Evolutionary conservation across 2,329 filamentous ascomycete genomes (phyloP).

Genomic region (Hypoxylon sp.): DNA sequence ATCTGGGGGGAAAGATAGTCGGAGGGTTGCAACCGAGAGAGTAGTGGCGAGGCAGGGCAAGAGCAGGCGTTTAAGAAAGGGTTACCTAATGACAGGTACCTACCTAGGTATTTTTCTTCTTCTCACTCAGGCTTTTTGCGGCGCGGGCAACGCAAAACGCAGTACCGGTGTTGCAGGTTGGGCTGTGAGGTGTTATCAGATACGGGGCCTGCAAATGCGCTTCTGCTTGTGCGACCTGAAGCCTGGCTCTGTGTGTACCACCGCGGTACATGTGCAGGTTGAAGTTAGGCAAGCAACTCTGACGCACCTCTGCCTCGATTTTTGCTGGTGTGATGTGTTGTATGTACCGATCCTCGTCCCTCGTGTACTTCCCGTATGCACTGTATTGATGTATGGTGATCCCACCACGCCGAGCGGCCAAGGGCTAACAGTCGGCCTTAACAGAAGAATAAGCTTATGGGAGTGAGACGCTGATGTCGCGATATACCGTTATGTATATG

Average conservation of each 20-base stretch:
- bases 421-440: neutral
- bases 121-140: slow-evolving; percentile 10
- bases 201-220: slow-evolving; percentile 35
- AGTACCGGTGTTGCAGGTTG: slow-evolving; percentile 30
- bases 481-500: neutral
- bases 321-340: neutral
- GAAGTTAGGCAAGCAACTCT: slow-evolving; percentile 23
- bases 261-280: slow-evolving; percentile 35
- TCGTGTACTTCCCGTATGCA: slow-evolving; percentile 10
- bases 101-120: slow-evolving; percentile 17
- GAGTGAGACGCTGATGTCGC: slow-evolving; percentile 2
- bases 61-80: slow-evolving; percentile 22
- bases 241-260: slow-evolving; percentile 25
- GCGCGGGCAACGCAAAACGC: slow-evolving; percentile 37
- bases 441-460: slow-evolving; percentile 15
- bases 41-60: slow-evolving; percentile 32
- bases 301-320: slow-evolving; percentile 16
- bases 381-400: slow-evolving; percentile 5
- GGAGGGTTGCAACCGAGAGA: slow-evolving; percentile 37
- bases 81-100: slow-evolving; percentile 23
- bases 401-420: slow-evolving; percentile 2
- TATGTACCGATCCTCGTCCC: slow-evolving; percentile 22
- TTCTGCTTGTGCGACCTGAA: slow-evolving; percentile 30
- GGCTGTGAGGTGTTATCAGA: slow-evolving; percentile 43
- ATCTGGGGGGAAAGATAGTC: slow-evolving; percentile 39